Evolutionary conservation across 371 early-diverging fungal species (phyloP).

Genomic region (Thermomucor indicae-seudaticae): DNA sequence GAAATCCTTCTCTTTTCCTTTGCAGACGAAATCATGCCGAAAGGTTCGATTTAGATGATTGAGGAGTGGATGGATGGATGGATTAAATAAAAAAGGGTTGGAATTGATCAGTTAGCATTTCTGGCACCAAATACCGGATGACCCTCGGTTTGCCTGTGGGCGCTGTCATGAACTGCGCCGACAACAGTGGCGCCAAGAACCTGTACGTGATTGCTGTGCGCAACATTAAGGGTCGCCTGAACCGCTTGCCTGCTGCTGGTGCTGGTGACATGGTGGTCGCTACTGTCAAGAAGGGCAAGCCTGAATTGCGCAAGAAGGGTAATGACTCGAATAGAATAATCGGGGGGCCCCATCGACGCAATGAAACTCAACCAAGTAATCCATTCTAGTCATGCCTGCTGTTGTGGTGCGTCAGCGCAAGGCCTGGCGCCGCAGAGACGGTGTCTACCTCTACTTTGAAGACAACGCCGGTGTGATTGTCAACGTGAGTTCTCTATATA

Average conservation of each 20-base stretch:
- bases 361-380: neutral
- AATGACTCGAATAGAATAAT: constrained; percentile 7
- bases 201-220: constrained; percentile 99
- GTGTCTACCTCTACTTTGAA: constrained; percentile 97
- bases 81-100: constrained; percentile 14
- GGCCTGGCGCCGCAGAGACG: constrained; percentile 98
- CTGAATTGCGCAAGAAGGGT: constrained; percentile 98
- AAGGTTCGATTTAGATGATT: constrained; percentile 1
- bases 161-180: constrained; percentile 99
- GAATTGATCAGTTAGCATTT: constrained; percentile 43
- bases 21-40: constrained; percentile 1
- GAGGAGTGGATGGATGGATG: constrained; percentile 12
- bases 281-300: constrained; percentile 99
- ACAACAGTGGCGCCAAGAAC: constrained; percentile 99
- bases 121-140: constrained; percentile 97
- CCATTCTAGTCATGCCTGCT: constrained; percentile 86
- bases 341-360: neutral
- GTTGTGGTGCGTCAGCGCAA: constrained; percentile 99
- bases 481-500: constrained; percentile 20
- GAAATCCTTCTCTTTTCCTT: constrained; percentile 4
- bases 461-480: constrained; percentile 53
- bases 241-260: constrained; percentile 99
- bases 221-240: constrained; percentile 96
- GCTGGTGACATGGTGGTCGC: constrained; percentile 99
- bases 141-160: constrained; percentile 98